A percentile compares a stretch with the other conserved stretches of the same genome.
phyloP scores from a whole-genome alignment of 179 eudicot species.

The Gypsophila paniculata region DNA sequence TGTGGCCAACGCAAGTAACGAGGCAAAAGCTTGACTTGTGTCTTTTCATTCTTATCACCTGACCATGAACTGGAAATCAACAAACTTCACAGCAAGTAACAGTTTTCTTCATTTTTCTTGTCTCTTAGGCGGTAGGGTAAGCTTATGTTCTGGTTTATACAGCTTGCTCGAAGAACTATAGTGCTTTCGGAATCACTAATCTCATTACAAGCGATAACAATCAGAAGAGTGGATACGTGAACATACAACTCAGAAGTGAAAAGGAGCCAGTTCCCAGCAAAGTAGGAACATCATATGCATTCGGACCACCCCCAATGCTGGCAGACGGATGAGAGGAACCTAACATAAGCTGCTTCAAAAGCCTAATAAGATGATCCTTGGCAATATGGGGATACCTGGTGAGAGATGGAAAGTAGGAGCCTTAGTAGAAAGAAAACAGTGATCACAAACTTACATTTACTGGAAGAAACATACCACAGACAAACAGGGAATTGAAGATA shows the following conservation, averaged over 20 bases:
- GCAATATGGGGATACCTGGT: slow-evolving; percentile 74
- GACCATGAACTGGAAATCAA: slow-evolving; percentile 15
- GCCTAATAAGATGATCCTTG: slow-evolving; percentile 90
- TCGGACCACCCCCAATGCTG: slow-evolving; percentile 36
- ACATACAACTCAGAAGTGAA: slow-evolving; percentile 71
- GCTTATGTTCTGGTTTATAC: too few relatives aligned
- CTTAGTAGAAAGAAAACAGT: background rate
- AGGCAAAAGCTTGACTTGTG: slow-evolving; percentile 43
- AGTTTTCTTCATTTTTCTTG: background rate
- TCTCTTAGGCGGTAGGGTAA: background rate
- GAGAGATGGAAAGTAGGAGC: slow-evolving; percentile 10
- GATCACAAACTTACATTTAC: background rate
- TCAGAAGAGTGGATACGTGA: slow-evolving; percentile 19
- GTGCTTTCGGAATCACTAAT: background rate
- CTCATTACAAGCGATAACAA: slow-evolving; percentile 4
- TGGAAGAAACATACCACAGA: background rate
- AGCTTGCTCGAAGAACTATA: too few relatives aligned
- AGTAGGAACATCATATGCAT: slow-evolving; percentile 85
- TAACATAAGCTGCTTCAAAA: slow-evolving; percentile 71
- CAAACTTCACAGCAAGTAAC: slow-evolving; percentile 1
- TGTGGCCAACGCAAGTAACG: slow-evolving; percentile 88
- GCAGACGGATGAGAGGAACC: slow-evolving; percentile 35
- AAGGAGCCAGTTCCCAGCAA: slow-evolving; percentile 84
- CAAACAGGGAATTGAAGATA: background rate
- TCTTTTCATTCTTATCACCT: slow-evolving; percentile 58